A percentile compares a stretch with the other conserved stretches of the same genome.
These are phyloP conservation scores for Fragaria iinumae DNA, from an alignment of 306 rosid species.

Conservation along the genomic window DNA sequence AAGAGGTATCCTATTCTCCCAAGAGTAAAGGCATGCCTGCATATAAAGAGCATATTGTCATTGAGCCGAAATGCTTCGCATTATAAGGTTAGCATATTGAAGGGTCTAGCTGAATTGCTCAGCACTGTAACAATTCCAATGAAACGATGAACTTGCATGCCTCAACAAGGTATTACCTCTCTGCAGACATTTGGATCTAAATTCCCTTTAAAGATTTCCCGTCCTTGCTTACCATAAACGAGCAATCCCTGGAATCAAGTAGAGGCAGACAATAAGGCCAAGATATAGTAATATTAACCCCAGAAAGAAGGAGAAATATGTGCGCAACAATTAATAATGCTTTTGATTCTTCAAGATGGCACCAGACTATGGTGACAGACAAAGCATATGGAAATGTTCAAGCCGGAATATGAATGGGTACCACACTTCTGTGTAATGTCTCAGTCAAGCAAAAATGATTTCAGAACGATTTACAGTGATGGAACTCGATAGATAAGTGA, in stretches of 20 bases:
- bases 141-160: conserved; percentile 17
- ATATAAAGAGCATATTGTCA: conserved; percentile 19
- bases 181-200: conserved; percentile 71
- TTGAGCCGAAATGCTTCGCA: not conserved
- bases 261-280: conserved; percentile 20
- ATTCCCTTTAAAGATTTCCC: conserved; percentile 73
- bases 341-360: not conserved
- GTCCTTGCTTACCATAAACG: conserved; percentile 89
- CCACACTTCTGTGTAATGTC: not conserved
- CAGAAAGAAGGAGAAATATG: not conserved
- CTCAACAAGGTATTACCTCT: conserved; percentile 56
- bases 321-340: not conserved
- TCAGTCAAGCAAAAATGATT: not conserved
- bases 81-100: no score
- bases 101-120: not conserved
- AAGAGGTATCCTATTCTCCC: conserved; percentile 70
- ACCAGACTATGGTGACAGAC: not conserved
- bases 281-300: not conserved
- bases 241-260: conserved; percentile 78
- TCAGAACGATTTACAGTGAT: not conserved
- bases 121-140: conserved; percentile 5
- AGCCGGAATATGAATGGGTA: not conserved
- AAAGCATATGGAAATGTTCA: not conserved
- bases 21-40: conserved; percentile 83
- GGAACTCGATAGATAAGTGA: not conserved